Evolutionary conservation across 75 land plant genomes (phyloP).

Genomic region (Cunninghamia lanceolata): DNA sequence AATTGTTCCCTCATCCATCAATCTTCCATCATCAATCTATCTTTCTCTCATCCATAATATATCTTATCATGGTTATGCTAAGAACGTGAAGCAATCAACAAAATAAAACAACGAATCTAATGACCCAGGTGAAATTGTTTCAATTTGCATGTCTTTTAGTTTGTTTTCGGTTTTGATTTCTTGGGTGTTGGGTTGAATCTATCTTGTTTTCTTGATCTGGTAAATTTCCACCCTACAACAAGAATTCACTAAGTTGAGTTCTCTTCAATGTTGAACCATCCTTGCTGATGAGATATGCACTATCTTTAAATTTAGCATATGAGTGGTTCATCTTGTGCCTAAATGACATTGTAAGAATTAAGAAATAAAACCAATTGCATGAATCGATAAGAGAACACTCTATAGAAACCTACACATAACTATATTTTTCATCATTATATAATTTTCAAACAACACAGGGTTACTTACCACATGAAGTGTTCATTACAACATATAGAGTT

Average conservation of each 20-base stretch:
- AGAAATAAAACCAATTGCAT: not conserved
- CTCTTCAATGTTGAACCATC: constrained; percentile 11
- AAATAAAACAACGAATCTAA: no score
- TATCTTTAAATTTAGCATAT: constrained; percentile 47
- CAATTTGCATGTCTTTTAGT: no score
- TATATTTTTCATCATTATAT: not conserved
- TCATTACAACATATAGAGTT: constrained; percentile 64
- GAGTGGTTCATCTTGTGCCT: constrained; percentile 69
- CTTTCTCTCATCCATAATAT: no score
- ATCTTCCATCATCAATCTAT: no score
- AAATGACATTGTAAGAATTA: not conserved
- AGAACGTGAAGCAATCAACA: no score
- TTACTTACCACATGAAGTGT: constrained; percentile 56
- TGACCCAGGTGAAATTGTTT: no score
- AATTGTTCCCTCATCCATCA: no score
- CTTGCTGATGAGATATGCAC: constrained; percentile 35
- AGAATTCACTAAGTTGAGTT: constrained; percentile 45
- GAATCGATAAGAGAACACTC: not conserved
- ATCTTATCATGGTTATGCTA: no score
- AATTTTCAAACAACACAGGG: not conserved
- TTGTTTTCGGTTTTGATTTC: no score
- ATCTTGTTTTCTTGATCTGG: no score
- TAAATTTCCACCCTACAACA: constrained; percentile 36
- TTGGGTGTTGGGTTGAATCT: no score
- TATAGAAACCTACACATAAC: not conserved